Percentiles rank a stretch among this genome's conserved stretches.
Conservation (phyloP, 23 red algal genomes). For the Gracilaria domingensis region DNA sequence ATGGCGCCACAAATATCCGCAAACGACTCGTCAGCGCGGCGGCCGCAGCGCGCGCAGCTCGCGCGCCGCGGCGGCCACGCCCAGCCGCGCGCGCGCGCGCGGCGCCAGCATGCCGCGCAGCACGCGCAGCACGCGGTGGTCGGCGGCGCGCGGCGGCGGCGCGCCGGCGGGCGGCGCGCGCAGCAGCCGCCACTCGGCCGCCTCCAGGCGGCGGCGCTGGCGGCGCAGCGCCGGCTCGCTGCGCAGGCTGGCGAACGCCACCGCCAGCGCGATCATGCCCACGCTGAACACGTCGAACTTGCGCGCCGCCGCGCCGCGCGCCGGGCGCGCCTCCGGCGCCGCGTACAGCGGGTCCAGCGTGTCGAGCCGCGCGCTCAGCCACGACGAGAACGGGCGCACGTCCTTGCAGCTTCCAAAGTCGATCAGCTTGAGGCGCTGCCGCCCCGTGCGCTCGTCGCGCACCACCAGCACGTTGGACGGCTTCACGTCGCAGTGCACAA, state of each 20-base stretch:
- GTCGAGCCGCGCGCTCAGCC: constrained; percentile 36
- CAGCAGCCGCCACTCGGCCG: constrained; percentile 18
- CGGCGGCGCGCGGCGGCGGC: background rate
- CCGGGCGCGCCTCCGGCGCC: constrained; percentile 70
- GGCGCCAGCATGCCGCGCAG: constrained; percentile 10
- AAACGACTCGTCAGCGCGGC: background rate
- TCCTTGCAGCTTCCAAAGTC: constrained; percentile 83
- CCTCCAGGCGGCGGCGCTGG: constrained; percentile 52
- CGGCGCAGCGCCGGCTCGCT: constrained; percentile 37
- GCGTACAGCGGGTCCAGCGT: constrained; percentile 85
- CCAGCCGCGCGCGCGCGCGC: background rate
- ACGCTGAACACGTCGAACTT: constrained; percentile 90
- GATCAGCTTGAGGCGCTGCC: constrained; percentile 59
- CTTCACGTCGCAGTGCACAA: constrained; percentile 90
- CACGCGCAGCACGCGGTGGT: background rate
- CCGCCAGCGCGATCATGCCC: constrained; percentile 75
- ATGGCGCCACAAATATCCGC: background rate
- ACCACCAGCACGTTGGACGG: constrained; percentile 76
- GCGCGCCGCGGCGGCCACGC: background rate
- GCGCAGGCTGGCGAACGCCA: constrained; percentile 32
- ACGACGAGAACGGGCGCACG: constrained; percentile 4
- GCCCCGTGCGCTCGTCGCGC: background rate
- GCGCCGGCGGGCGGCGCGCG: background rate
- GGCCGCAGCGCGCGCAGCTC: background rate
- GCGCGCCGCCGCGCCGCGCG: background rate